Evolutionary conservation across 768 basidiomycete genomes (phyloP), one percentile per base, ranked within the genome.

Genomic region (Hericium coralloides): DNA sequence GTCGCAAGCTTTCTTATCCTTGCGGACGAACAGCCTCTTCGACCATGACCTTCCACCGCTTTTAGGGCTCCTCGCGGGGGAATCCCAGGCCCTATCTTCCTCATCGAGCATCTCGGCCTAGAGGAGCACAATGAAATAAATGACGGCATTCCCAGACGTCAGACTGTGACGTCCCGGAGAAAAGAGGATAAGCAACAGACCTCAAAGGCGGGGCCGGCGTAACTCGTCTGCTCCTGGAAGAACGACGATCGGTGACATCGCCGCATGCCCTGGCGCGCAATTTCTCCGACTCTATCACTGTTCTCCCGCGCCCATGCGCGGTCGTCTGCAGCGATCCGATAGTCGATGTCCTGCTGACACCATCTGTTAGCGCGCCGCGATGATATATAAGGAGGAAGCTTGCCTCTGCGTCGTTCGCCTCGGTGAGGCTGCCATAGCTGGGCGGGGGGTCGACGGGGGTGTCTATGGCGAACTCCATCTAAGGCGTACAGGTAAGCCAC

Each of bases 221-320:
- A 50, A 20, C 17, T 14, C 49, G 25, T 18, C 18, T 41, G 39
- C 39, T 45, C 15, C 23, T 25, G 25, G 39, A 20, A 26, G 53
- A 54, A 20, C 22, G 18, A 31, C 23, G 36, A 31, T 31, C 31
- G 31, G 20, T 31, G 37, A 26, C 26, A 26, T n/a, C 51, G 39
- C 43, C 23, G 22, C 50, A 43, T 55, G 56, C 49, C 31, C 47
- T 31, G 52, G 47, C 55, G 14, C 47, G 36, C 38, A 26, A 23
- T 41, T n/a, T 25, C 37, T 55, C 15, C 26, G 25, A 45, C 15
- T 43, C 52, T 22, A 53, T 18, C 18, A n/a, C 23, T 12, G 41
- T 38, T 38, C n/a, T 20, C 38, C 17, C 38, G 31, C 12, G 38
- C 47, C 59, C 59, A 60, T 26, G 59, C 56, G 23, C 53, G 31